Evolutionary conservation across 163 green algal species (phyloP), one percentile per base, ranked within the genome.

Genomic region (Smithsoniella earleae): DNA sequence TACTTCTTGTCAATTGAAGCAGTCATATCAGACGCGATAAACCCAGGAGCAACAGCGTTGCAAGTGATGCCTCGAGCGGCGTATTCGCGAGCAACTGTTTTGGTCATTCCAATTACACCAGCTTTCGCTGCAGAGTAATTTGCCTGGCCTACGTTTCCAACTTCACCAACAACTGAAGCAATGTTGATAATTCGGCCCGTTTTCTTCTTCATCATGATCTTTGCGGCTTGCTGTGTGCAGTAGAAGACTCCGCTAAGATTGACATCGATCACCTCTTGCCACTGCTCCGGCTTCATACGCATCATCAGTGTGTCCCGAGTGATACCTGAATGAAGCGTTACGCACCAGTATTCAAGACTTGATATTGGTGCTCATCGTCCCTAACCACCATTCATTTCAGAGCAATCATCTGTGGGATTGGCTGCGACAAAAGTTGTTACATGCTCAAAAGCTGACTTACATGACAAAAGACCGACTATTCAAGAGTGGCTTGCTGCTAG

Each of bases 21-120:
- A 2, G 95, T 99, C 95, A 99, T 99, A 83, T 99, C 93, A 3
- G 88, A 92, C 0, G 82, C 86, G 66, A 98, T 98, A 81, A 97
- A 98, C 34, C 93, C 93, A 10, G 94, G 95, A 2, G 92, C 92
- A 18, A 99, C 82, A 6, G 93, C 89, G 81, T 99, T 99, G 80
- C 74, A 81, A 25, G 85, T 93, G 81, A 99, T 96, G 77, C 80
- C 82, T 66, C 94, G 83, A 30, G 78, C 74, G 1, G 90, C 82
- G 76, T 87, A 97, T 84, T 99, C 94, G 22, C 89, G 79, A 0
- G 94, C 94, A 2, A 92, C 82, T 20, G 88, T 94, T 84, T 98
- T 98, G 36, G 93, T 98, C 27, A 99, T 79, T 2, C 87, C 94
- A 76, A 98, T 92, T 18, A 98, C 89, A 36, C 95, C 93, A 36